Percentiles rank a stretch among this genome's conserved stretches.
Evolutionary conservation across 2,329 filamentous ascomycete genomes (phyloP).

Genomic region (Colletotrichum theobromicola): DNA sequence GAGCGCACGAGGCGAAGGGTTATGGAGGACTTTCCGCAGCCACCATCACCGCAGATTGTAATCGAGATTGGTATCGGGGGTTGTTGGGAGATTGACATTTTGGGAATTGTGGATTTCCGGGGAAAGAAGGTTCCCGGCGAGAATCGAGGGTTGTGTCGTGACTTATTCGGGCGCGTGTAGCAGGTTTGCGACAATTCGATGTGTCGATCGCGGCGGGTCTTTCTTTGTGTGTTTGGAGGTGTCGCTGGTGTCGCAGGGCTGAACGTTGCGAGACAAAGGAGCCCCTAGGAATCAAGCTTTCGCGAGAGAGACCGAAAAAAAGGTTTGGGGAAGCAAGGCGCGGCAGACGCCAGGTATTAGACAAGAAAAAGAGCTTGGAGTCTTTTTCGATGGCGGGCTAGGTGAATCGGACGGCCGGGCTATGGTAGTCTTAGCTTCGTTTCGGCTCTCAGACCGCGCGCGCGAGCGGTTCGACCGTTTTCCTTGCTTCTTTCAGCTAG

Average conservation of each 20-base stretch:
- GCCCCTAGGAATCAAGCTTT: background rate
- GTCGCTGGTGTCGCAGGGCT: background rate
- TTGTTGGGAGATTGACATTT: slow-evolving; percentile 28
- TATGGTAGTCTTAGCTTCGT: background rate
- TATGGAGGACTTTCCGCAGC: slow-evolving; percentile 85
- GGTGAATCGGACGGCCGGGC: background rate
- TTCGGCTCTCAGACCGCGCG: slow-evolving; percentile 16
- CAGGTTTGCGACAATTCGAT: background rate
- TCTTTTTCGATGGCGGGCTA: background rate
- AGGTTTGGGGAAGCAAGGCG: background rate
- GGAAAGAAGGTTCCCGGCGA: background rate
- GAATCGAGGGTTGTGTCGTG: background rate
- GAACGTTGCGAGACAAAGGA: background rate
- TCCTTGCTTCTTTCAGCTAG: slow-evolving; percentile 3
- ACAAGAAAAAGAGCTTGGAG: background rate
- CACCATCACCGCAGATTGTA: slow-evolving; percentile 86
- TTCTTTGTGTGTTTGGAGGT: background rate
- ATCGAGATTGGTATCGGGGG: slow-evolving; percentile 68
- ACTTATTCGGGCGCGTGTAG: background rate
- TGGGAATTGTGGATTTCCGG: background rate
- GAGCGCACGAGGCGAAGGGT: slow-evolving; percentile 82
- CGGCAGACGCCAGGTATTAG: background rate
- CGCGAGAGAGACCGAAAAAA: background rate
- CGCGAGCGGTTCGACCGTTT: slow-evolving; percentile 16
- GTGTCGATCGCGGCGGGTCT: background rate